A percentile compares a stretch with the other conserved stretches of the same genome.
These are phyloP conservation scores for Penicillium paradoxum DNA, from an alignment of 495 filamentous ascomycete genomes.

Conservation along the genomic window DNA sequence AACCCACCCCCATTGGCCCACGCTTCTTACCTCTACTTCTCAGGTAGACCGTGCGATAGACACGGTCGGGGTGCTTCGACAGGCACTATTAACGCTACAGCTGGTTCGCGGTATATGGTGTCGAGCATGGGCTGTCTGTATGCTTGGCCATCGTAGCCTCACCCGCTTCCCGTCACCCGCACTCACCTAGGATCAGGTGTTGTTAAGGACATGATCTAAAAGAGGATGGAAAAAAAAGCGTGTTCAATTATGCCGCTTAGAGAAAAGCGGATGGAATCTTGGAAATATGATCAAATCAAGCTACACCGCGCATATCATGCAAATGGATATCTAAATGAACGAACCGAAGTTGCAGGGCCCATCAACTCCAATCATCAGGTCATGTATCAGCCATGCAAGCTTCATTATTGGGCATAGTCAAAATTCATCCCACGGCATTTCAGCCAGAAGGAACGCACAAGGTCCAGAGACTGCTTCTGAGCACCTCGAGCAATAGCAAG, in stretches of 20 bases:
- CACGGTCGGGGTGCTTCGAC: too few relatives aligned
- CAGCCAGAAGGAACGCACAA: conserved; percentile 66
- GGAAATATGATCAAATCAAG: not conserved
- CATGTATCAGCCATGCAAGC: not conserved
- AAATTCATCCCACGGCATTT: conserved; percentile 64
- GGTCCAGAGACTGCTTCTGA: conserved; percentile 49
- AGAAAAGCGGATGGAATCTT: not conserved
- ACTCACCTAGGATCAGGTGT: too few relatives aligned
- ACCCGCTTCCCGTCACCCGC: too few relatives aligned
- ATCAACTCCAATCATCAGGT: conserved; percentile 12
- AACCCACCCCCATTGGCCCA: too few relatives aligned
- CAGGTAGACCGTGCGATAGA: too few relatives aligned
- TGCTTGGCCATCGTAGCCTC: too few relatives aligned
- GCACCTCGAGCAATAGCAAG: conserved; percentile 54
- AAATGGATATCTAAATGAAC: conserved; percentile 15
- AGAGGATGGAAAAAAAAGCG: not conserved
- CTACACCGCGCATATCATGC: conserved; percentile 7
- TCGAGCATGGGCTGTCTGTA: too few relatives aligned
- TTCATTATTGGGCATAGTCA: conserved; percentile 49
- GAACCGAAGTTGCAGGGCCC: conserved; percentile 3
- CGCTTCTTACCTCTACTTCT: too few relatives aligned
- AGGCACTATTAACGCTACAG: too few relatives aligned
- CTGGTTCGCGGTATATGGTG: too few relatives aligned
- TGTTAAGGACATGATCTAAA: too few relatives aligned
- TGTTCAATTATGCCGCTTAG: not conserved